phyloP scores from a whole-genome alignment of 1,284 basidiomycete genomes.

The Inonotus hispidus region DNA sequence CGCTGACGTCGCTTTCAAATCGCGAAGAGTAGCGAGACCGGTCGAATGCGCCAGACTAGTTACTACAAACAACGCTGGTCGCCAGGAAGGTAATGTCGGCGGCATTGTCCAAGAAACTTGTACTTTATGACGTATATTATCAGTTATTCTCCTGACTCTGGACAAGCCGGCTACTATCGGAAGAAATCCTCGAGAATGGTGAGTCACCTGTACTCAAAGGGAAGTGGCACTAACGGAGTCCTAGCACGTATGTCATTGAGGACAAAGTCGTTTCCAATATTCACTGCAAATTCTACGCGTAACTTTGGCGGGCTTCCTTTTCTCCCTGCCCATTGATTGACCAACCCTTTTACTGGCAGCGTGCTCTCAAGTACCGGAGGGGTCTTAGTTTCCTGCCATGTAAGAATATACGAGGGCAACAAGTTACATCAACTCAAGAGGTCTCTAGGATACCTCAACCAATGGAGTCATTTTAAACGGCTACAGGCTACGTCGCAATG shows the following conservation, averaged over 20 bases:
- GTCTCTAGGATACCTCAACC: constrained; percentile 62
- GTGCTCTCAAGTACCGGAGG: constrained; percentile 66
- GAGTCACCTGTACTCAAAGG: neutral
- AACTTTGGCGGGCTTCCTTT: constrained; percentile 22
- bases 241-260: constrained; percentile 43
- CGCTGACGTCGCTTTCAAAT: neutral
- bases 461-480: constrained; percentile 74
- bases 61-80: constrained; percentile 10
- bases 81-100: constrained; percentile 10
- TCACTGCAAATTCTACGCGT: constrained; percentile 80
- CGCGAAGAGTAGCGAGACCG: neutral
- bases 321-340: neutral
- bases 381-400: constrained; percentile 71
- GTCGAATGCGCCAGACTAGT: constrained; percentile 13
- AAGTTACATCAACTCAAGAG: neutral
- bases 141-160: constrained; percentile 53
- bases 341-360: constrained; percentile 29
- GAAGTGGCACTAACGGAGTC: neutral
- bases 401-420: constrained; percentile 25
- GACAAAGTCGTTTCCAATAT: constrained; percentile 55
- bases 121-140: neutral
- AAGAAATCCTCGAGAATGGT: constrained; percentile 43
- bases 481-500: constrained; percentile 54
- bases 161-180: constrained; percentile 63
- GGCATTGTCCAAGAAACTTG: neutral